Conservation (phyloP, 495 filamentous ascomycete species). For the Penicillium paxilli region DNA sequence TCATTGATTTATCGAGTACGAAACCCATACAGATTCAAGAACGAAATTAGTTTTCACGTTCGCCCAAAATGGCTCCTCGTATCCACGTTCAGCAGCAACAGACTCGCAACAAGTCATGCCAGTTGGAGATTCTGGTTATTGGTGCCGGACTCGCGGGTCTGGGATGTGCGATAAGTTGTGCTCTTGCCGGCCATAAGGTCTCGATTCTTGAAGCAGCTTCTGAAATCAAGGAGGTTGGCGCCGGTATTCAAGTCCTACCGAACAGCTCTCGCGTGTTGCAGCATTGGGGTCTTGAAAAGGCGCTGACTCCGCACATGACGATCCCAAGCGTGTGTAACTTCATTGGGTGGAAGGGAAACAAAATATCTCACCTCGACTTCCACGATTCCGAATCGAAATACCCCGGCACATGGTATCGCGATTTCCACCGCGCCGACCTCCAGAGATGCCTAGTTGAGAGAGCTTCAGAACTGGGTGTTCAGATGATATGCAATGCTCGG, state of each 20-base stretch:
- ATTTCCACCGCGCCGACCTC: slow-evolving; percentile 60
- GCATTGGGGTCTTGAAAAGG: slow-evolving; percentile 52
- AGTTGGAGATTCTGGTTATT: slow-evolving; percentile 46
- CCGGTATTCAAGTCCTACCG: slow-evolving; percentile 57
- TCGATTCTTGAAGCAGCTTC: slow-evolving; percentile 58
- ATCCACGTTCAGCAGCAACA: slow-evolving; percentile 20
- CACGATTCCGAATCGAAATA: slow-evolving; percentile 39
- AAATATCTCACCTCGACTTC: slow-evolving; percentile 52
- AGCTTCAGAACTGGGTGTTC: slow-evolving; percentile 51
- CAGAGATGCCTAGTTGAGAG: slow-evolving; percentile 52
- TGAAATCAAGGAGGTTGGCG: slow-evolving; percentile 54
- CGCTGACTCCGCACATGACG: slow-evolving; percentile 48
- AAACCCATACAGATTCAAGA: background rate
- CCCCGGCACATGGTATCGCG: slow-evolving; percentile 56
- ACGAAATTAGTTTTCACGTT: background rate
- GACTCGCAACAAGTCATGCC: slow-evolving; percentile 13
- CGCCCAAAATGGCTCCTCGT: slow-evolving; percentile 17
- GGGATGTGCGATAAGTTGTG: slow-evolving; percentile 58
- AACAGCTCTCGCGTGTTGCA: slow-evolving; percentile 55
- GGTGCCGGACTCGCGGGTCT: slow-evolving; percentile 69
- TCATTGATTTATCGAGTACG: background rate
- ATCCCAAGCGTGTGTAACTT: slow-evolving; percentile 57
- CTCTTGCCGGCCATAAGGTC: slow-evolving; percentile 61
- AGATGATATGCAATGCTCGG: slow-evolving; percentile 43
- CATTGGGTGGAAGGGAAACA: slow-evolving; percentile 49